Base-by-base conservation (phyloP, 352 stramenopile genomes). In the Pythium brassicae region DNA sequence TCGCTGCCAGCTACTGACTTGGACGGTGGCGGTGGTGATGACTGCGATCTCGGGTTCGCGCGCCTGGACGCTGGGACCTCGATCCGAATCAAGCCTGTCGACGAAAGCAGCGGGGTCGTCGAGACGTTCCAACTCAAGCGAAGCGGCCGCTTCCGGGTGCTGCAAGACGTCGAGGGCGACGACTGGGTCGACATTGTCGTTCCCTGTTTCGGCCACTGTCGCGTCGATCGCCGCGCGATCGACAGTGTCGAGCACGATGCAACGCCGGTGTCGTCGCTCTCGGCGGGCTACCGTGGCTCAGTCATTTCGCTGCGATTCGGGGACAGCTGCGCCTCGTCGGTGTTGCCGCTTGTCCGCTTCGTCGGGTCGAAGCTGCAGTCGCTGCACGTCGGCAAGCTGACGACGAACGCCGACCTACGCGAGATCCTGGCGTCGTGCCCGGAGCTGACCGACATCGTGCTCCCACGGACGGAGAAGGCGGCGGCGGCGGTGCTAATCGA, bases 121-220 rank as follows among this genome's bases (percentile, higher is more conserved):
- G 14, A 15, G 20, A 55, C 23, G 10, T 25, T 45, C 19, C 3
- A 48, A 17, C 9, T 48, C 20, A 56, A 55, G 39, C 50, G 48
- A 14, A 17, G 45, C 17, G 35, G 35, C 7, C 37, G 43, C 37
- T 56, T 56, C 17, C 37, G 50, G 14, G 50, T 56, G 50, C 47
- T 56, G 50, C 25, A 26, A 35, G 42, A 55, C 49, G 32, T 46
- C 49, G 15, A 32, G 20, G 15, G 17, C 19, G 26, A 17, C 23
- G 20, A 20, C 22, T 46, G 34, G 14, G 49, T 55, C 20, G 49
- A 55, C 49, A 25, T 55, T 4, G 27, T 46, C 14, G 49, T 46
- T 14, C 32, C 49, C 0, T 40, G 40, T 26, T 44, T 34, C 11
- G 51, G 39, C 3, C 45, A 49, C 51, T 56, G 51, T 25, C 17